Base-by-base conservation (phyloP, 2,329 filamentous ascomycete species). In the Fusarium incarnatum region DNA sequence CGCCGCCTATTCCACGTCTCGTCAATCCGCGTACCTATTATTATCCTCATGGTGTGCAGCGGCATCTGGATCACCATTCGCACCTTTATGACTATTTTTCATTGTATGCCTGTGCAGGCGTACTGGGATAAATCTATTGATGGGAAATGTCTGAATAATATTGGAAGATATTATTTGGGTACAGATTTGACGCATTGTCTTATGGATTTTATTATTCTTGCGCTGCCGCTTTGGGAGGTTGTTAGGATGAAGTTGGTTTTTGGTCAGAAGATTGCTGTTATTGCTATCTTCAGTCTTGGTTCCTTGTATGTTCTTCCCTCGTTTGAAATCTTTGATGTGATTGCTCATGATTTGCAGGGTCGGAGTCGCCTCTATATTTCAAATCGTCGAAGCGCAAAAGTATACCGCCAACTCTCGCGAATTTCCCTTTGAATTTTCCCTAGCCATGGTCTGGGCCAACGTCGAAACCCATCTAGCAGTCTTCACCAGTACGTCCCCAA, bases 51-150 rank as follows among this genome's bases (percentile, higher is more conserved):
- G 40, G 71, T 50, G 8, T 58, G 63, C 10, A 72, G 67, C 8
- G 40, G 56, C 25, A 58, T 72, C 23, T 79, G 77, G 77, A 70
- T 78, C 20, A 73, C 73, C 16, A 54, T 78, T 11, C 60, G 76
- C 12, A 70, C 67, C 0, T 71, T 70, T 16, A 54, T 70, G 41
- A 70, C 68, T 8, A 68, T 64, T 3, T 71, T 70, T 7, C 68
- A 71, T 11, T 70, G 68, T 6, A 45, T 68, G n/a, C 68, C 68
- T 12, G 54, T 70, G 3, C 63, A 68, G 11, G 68, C 68, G 1
- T 70, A 56, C 22, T 70, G 68, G 68, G 67, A 70, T 23, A 68
- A 64, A 47, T 64, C 67, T 4, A 52, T 70, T 1, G 27, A 68
- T 12, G 53, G 47, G 4, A 56, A 57, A 6, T 70, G 68, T 18